Evolutionary conservation across 768 basidiomycete genomes (phyloP), one percentile per base, ranked within the genome.

Genomic region (Hygrocybe punicea): DNA sequence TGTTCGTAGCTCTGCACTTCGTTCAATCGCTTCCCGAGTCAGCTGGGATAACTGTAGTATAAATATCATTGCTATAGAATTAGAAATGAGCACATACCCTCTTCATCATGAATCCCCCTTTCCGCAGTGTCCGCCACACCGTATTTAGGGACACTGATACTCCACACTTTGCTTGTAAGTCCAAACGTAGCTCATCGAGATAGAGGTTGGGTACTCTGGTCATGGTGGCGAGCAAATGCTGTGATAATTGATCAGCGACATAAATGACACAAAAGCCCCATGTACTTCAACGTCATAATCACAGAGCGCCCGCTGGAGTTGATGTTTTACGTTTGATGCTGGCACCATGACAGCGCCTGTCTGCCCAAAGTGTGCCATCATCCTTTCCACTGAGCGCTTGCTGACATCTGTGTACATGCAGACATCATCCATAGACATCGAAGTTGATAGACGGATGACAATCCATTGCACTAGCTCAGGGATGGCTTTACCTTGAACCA

Each of bases 81-180:
- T 11, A 17, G 29, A 46, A 17, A 16, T 9, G 19, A n/a, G 35
- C n/a, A 54, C 44, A 23, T 37, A 60, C 63, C 46, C 63, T 64
- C 55, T 66, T 66, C 57, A 64, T 60, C 14, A 61, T 49, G 25
- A 51, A 66, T 11, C 65, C 65, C 33, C 49, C 53, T 33, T 51
- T 51, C 21, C 44, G 23, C 33, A 66, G 53, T 25, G 61, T 42
- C 37, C 53, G 56, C 61, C 59, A 64, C 6, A 66, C 56, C 4
- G 60, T 63, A 7, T 53, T 35, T 48, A n/a, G 16, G 19, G 49
- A 51, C 6, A 56, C 63, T 23, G 39, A 10, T 6, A 40, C 48
- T 17, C 58, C 63, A 39, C 49, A 51, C 21, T 16, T 29, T 13
- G 25, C 50, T 17, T 17, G 25, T 29, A 51, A 16, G 14, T 51